Percentiles rank a stretch among this genome's conserved stretches.
Conservation (phyloP, 2,329 filamentous ascomycete genomes). For the Macrophomina pseudophaseolina region DNA sequence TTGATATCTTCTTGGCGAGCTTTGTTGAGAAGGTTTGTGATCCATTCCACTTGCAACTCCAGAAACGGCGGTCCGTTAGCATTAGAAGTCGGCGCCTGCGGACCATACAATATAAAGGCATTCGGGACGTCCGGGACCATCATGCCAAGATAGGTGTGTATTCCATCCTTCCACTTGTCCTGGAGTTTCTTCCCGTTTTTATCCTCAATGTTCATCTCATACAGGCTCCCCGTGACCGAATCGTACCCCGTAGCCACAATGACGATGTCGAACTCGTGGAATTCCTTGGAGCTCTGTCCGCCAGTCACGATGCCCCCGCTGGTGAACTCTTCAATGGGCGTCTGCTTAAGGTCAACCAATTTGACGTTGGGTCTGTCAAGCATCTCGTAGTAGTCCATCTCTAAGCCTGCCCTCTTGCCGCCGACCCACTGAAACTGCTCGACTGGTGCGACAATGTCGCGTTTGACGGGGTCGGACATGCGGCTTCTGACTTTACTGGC, state of each 20-base stretch:
- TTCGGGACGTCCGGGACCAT: conserved; percentile 36
- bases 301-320: conserved; percentile 56
- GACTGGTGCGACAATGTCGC: conserved; percentile 58
- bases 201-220: not conserved
- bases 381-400: conserved; percentile 47
- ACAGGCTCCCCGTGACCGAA: conserved; percentile 40
- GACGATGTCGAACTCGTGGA: conserved; percentile 60
- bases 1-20: conserved; percentile 44
- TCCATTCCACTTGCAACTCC: conserved; percentile 52
- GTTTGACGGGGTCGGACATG: conserved; percentile 53
- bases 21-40: conserved; percentile 50
- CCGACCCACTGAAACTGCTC: conserved; percentile 52
- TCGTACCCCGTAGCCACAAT: conserved; percentile 55
- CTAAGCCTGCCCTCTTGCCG: conserved; percentile 44
- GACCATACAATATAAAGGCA: conserved; percentile 53
- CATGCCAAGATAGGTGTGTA: conserved; percentile 28
- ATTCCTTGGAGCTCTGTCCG: conserved; percentile 40
- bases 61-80: conserved; percentile 53
- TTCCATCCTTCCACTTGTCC: not conserved
- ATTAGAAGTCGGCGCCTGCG: conserved; percentile 54
- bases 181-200: not conserved
- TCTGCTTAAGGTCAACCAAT: conserved; percentile 47
- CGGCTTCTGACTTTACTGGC: conserved; percentile 38
- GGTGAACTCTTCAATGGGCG: conserved; percentile 54
- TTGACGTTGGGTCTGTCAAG: conserved; percentile 53